Conservation (phyloP, 1,284 basidiomycete genomes). For the Papiliotrema terrestris region DNA sequence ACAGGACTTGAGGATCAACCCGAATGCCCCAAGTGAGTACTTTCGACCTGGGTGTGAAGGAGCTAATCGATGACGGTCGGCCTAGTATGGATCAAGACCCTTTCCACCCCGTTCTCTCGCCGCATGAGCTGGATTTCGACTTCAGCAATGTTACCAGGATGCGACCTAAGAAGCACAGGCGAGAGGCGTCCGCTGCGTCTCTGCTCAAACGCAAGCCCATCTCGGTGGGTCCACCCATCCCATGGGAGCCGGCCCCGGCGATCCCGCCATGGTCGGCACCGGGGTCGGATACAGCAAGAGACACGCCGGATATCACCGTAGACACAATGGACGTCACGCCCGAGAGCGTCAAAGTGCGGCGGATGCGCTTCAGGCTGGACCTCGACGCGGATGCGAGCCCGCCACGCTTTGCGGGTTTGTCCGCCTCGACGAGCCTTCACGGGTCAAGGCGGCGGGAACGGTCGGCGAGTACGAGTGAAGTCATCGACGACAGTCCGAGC, state of each 20-base stretch:
- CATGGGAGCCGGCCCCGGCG: not conserved
- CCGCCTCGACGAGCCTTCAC: not conserved
- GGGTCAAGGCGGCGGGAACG: not conserved
- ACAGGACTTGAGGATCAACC: slow-evolving; percentile 2
- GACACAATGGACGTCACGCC: not conserved
- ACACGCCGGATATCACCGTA: slow-evolving; percentile 1
- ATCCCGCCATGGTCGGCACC: not conserved
- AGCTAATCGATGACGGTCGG: not conserved
- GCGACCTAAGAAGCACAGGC: not conserved
- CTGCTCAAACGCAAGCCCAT: not conserved
- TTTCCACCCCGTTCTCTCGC: not conserved
- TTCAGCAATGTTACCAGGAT: not conserved
- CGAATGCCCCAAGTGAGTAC: slow-evolving; percentile 2
- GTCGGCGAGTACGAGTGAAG: slow-evolving; percentile 1
- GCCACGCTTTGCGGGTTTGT: not conserved
- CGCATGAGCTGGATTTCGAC: not conserved
- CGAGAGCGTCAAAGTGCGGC: slow-evolving; percentile 2
- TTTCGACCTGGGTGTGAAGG: not conserved
- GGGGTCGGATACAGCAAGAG: no score
- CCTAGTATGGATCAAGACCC: slow-evolving; percentile 1
- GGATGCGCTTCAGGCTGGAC: slow-evolving; percentile 5
- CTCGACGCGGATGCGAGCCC: not conserved
- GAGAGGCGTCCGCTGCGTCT: not conserved
- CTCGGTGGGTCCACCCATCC: no score
- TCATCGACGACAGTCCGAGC: not conserved